Evolutionary conservation across 805 yeast genomes (phyloP), one percentile per base, ranked within the genome.

Genomic region (Scheffersomyces amazonensis): DNA sequence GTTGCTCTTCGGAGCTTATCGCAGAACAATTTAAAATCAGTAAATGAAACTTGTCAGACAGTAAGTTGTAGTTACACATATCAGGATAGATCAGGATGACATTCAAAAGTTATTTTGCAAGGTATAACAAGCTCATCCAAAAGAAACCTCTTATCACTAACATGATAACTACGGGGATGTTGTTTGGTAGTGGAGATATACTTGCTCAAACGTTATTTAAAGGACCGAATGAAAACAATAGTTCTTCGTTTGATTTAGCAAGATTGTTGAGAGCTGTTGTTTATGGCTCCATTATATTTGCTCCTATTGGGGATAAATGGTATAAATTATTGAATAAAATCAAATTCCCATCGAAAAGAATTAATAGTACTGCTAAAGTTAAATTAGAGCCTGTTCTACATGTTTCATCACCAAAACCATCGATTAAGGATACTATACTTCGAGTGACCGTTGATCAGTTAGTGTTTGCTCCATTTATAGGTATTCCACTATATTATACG

Each of bases 221-320:
- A 7, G 38, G 35, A 15, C 19, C 31, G 27, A 12, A 22, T 22
- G 24, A 24, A 31, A 36, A 31, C 47, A 19, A 25, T 41, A 24
- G 40, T 45, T 2, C 11, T 12, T 34, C 42, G 10, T 82, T 66
- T 53, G 88, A 87, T 48, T 62, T 48, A 32, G 43, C 47, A 2
- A 62, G 95, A 41, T 81, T 90, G 0, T 41, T 68, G 1, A 65
- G 96, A 40, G 85, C 91, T 2, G 69, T 75, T 5, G 38, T 74
- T 2, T 89, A 85, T 52, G 96, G 96, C 0, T 78, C 87, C 0
- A 39, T 80, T 2, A 62, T 88, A 7, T 88, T 87, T 55, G 81
- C 91, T 0, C 88, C 91, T 21, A 65, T 88, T 31, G 95, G 84
- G 9, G 78, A 75, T 37, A 75, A 64, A 40, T 86, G 95, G 87